Percentiles rank a stretch among this genome's conserved stretches.
These are phyloP conservation scores for Talaromyces stipitatus DNA, from an alignment of 495 filamentous ascomycete species.

Conservation along the genomic window DNA sequence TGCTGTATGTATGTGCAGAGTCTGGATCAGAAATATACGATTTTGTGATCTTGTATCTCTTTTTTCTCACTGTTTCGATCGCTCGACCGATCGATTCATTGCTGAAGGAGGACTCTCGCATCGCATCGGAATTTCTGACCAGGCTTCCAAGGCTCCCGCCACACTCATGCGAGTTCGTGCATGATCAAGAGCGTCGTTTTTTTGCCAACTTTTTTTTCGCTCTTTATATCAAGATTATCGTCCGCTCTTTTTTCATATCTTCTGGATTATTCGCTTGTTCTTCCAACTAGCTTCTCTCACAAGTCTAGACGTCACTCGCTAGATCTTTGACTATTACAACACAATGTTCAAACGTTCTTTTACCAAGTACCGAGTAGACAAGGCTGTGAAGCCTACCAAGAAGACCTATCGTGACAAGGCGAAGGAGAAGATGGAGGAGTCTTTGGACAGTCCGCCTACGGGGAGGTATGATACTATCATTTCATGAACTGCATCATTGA, in stretches of 20 bases:
- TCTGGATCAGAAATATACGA: conserved; percentile 5
- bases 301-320: conserved; percentile 4
- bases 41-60: conserved; percentile 3
- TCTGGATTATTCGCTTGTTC: background rate
- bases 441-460: conserved; percentile 44
- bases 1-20: conserved; percentile 7
- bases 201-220: conserved; percentile 18
- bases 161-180: conserved; percentile 5
- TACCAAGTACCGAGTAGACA: conserved; percentile 67
- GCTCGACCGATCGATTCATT: background rate
- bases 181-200: conserved; percentile 11
- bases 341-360: conserved; percentile 30
- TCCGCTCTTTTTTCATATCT: conserved; percentile 12
- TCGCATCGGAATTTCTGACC: conserved; percentile 7
- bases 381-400: conserved; percentile 66
- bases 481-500: conserved; percentile 11
- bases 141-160: conserved; percentile 12
- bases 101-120: background rate
- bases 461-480: conserved; percentile 32
- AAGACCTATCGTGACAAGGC: conserved; percentile 63
- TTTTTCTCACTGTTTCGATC: conserved; percentile 4
- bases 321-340: conserved; percentile 2
- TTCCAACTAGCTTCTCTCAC: background rate
- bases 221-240: conserved; percentile 23
- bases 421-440: conserved; percentile 70